phyloP scores from a whole-genome alignment of 768 basidiomycete genomes.

The Suillus spraguei region DNA sequence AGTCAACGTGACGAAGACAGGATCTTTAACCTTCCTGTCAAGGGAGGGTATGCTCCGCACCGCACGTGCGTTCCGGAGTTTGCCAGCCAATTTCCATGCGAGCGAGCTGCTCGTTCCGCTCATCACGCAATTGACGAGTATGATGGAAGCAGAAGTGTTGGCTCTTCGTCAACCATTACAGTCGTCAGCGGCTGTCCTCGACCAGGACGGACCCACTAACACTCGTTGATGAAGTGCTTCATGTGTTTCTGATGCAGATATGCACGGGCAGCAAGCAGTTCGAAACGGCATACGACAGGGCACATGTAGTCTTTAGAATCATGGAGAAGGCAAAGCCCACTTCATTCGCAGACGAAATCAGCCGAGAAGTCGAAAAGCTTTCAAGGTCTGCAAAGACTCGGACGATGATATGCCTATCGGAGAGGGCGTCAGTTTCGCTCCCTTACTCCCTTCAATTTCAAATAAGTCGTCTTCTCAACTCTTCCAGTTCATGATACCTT shows the following conservation, averaged over 20 bases:
- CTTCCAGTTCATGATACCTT: constrained; percentile 30
- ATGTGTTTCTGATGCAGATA: constrained; percentile 14
- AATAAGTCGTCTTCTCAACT: constrained; percentile 18
- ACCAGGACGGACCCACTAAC: constrained; percentile 2
- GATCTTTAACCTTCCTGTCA: constrained; percentile 15
- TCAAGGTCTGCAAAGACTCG: background rate
- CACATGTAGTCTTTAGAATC: background rate
- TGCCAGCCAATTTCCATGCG: background rate
- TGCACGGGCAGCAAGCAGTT: constrained; percentile 6
- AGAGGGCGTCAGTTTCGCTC: background rate
- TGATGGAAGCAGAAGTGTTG: background rate
- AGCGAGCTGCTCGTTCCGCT: constrained; percentile 5
- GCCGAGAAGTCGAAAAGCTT: background rate
- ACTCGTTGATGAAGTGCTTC: constrained; percentile 13
- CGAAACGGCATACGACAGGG: background rate
- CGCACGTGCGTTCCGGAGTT: constrained; percentile 6
- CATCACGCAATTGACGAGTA: background rate
- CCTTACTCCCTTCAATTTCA: background rate
- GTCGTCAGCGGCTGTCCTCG: background rate
- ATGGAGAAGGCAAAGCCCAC: constrained; percentile 5
- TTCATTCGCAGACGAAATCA: background rate
- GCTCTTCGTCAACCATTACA: background rate
- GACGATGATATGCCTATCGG: background rate
- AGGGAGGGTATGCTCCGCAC: constrained; percentile 14
- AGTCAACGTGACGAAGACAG: constrained; percentile 1